Evolutionary conservation across 306 rosid species (phyloP).

Genomic region (Parietaria judaica): DNA sequence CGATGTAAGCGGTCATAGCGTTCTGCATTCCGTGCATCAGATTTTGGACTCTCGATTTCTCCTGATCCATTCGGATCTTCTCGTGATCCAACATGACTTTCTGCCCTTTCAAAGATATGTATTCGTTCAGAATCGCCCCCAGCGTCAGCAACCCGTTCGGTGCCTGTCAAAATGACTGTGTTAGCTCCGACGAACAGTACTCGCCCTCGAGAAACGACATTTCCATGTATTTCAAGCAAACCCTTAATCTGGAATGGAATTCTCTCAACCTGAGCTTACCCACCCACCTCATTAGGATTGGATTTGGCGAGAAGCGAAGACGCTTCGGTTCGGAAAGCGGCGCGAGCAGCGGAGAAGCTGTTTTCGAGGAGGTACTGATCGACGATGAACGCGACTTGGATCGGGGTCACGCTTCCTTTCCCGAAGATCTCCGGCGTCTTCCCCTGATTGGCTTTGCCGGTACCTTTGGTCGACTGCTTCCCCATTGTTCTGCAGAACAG

Average conservation of each 20-base stretch:
- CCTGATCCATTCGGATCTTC: slow-evolving; percentile 46
- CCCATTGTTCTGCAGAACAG: slow-evolving; percentile 32
- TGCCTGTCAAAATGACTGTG: slow-evolving; percentile 26
- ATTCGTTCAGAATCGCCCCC: slow-evolving; percentile 58
- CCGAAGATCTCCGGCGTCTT: slow-evolving; percentile 33
- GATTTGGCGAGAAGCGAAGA: slow-evolving; percentile 59
- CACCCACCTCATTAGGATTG: slow-evolving; percentile 48
- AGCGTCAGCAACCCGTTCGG: slow-evolving; percentile 56
- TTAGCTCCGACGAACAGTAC: too few species aligned
- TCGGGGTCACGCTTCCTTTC: slow-evolving; percentile 56
- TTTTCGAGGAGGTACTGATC: slow-evolving; percentile 64
- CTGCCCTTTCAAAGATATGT: slow-evolving; percentile 61
- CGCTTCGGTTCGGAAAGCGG: slow-evolving; percentile 56
- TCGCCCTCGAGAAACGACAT: too few species aligned
- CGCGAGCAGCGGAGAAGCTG: slow-evolving; percentile 44
- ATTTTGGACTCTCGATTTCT: slow-evolving; percentile 47
- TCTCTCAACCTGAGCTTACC: not conserved
- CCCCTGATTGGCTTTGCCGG: not conserved
- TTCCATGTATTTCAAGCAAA: too few species aligned
- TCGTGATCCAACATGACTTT: slow-evolving; percentile 60
- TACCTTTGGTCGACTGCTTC: slow-evolving; percentile 41
- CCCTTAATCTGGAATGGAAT: too few species aligned
- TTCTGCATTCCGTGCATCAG: slow-evolving; percentile 55
- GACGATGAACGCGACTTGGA: slow-evolving; percentile 77
- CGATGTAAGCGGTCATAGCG: slow-evolving; percentile 43